These are phyloP conservation scores for Thymus mandschuricus DNA, from an alignment of 257 asterid species.

Conservation along the genomic window DNA sequence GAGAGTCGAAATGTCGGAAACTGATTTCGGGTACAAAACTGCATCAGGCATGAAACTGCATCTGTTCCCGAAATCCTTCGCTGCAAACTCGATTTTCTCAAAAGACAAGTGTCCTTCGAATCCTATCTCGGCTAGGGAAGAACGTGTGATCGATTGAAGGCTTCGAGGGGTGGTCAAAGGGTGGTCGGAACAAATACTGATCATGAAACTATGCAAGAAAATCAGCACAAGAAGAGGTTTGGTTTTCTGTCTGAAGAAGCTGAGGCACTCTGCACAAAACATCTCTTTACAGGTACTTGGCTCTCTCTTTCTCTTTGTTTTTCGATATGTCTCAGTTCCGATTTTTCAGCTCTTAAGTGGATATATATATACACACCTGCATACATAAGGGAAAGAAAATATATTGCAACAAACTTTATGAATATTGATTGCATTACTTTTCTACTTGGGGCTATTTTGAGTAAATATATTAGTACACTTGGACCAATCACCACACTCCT, in stretches of 20 bases:
- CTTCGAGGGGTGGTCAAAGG: conserved; percentile 41
- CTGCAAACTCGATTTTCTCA: conserved; percentile 49
- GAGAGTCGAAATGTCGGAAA: conserved; percentile 63
- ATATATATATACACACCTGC: conserved; percentile 26
- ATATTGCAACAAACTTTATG: conserved; percentile 32
- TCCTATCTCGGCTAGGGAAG: conserved; percentile 44
- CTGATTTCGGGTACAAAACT: conserved; percentile 71
- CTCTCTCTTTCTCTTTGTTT: conserved; percentile 15
- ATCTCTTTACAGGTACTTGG: conserved; percentile 27
- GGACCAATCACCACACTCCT: conserved; percentile 36
- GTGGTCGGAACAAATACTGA: conserved; percentile 45
- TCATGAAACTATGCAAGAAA: conserved; percentile 50
- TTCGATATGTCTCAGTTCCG: conserved; percentile 9
- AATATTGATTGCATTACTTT: conserved; percentile 25
- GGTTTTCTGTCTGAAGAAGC: conserved; percentile 44
- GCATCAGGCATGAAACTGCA: conserved; percentile 63
- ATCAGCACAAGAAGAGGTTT: conserved; percentile 45
- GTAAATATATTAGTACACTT: conserved; percentile 37
- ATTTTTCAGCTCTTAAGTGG: conserved; percentile 23
- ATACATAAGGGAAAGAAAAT: conserved; percentile 5
- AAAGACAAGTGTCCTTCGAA: conserved; percentile 66
- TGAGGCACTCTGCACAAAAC: conserved; percentile 34
- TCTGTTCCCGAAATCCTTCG: conserved; percentile 79
- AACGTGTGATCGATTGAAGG: conserved; percentile 31
- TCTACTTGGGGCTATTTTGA: conserved; percentile 28